These are phyloP conservation scores for Lepidium didymum DNA, from an alignment of 345 rosid species.

Conservation along the genomic window DNA sequence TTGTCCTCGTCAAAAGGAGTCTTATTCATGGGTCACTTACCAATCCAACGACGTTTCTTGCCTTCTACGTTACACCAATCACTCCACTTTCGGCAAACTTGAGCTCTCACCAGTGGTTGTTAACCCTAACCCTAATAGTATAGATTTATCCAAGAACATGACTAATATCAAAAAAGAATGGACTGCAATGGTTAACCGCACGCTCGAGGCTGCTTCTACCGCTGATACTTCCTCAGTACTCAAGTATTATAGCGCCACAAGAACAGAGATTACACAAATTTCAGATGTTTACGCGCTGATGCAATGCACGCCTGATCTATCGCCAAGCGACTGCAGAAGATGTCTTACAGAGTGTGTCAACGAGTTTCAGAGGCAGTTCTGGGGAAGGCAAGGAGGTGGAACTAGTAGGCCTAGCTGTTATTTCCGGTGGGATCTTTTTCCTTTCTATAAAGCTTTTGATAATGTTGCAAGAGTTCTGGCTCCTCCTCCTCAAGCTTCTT, in stretches of 20 bases:
- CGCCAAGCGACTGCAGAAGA: slow-evolving; percentile 6
- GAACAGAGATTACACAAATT: neutral
- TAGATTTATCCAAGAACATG: slow-evolving; percentile 3
- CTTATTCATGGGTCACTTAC: slow-evolving; percentile 18
- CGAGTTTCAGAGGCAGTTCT: slow-evolving; percentile 7
- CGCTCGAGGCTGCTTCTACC: slow-evolving; percentile 23
- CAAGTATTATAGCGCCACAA: slow-evolving; percentile 34
- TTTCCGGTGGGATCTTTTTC: slow-evolving; percentile 42
- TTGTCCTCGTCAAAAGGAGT: slow-evolving; percentile 36
- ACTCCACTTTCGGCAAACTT: slow-evolving; percentile 21
- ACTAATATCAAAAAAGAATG: slow-evolving; percentile 27
- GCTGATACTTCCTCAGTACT: slow-evolving; percentile 25
- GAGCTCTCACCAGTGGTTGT: slow-evolving; percentile 2
- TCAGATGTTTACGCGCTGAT: slow-evolving; percentile 28
- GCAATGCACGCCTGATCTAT: slow-evolving; percentile 47
- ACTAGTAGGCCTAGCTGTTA: slow-evolving; percentile 33
- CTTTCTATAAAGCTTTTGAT: slow-evolving; percentile 23
- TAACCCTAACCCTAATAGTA: neutral
- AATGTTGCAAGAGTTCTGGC: slow-evolving; percentile 12
- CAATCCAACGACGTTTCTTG: slow-evolving; percentile 22
- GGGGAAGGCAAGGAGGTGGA: slow-evolving; percentile 36
- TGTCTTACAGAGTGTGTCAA: slow-evolving; percentile 18
- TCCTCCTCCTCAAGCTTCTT: slow-evolving; percentile 1
- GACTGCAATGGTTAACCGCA: slow-evolving; percentile 15
- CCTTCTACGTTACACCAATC: slow-evolving; percentile 32